Evolutionary conservation across 768 basidiomycete genomes (phyloP), one percentile per base, ranked within the genome.

Genomic region (Trametes maxima): DNA sequence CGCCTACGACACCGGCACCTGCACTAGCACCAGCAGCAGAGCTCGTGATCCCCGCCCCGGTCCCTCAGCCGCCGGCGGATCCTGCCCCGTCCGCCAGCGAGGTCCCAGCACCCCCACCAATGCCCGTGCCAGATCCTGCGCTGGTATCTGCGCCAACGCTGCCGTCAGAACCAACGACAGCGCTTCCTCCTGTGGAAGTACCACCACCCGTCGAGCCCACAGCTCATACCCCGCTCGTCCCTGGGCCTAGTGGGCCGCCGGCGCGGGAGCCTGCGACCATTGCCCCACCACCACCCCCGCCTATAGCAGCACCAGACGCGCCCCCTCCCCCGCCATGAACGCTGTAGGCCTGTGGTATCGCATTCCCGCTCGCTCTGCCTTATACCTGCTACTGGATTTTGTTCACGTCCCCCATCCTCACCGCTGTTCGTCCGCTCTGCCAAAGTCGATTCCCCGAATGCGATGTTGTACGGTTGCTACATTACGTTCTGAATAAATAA

Each of bases 401-500:
- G 24, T 37, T 19, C 44, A 14, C 47, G 44, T 33, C 37, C 53
- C 40, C 28, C 8, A 8, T 3, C 43, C 21, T 42, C 56, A 7
- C 24, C 13, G 45, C 46, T 42, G n/a, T 48, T 37, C 22, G 33
- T 37, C 14, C 25, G 40, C 25, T 50, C 48, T 50, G 48, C 24
- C 57, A n/a, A 21, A 19, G 14, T 16, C 39, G 36, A 22, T 45
- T 36, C 22, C 8, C 21, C 19, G 17, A 35, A 16, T 53, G 42
- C 25, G 45, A 40, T 48, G 57, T 54, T 60, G 51, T 60, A 49
- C 35, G 59, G 46, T 54, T 54, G 59, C 45, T 60, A 60, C 52
- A 54, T 37, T 60, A 60, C 51, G 59, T 44, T 37, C 51, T 56
- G 58, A 52, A 59, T 58, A 58, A 58, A 58, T 58, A 58, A 19